phyloP scores from a whole-genome alignment of 2,329 filamentous ascomycete genomes.

The Scedosporium aurantiacum region DNA sequence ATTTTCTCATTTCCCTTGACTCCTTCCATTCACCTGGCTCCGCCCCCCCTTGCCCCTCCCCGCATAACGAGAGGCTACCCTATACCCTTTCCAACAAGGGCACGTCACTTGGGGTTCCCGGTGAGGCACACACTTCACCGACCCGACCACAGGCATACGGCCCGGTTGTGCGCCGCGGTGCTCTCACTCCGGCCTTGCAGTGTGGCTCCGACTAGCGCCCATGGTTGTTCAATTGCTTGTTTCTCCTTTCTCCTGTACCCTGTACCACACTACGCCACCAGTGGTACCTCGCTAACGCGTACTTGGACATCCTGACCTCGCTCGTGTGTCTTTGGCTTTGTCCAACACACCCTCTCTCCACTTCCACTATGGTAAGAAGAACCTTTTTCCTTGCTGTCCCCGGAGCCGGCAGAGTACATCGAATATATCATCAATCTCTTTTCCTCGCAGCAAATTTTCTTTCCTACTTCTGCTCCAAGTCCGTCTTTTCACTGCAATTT shows the following conservation, averaged over 20 bases:
- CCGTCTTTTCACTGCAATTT: constrained; percentile 13
- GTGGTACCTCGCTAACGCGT: constrained; percentile 24
- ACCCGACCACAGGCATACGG: constrained; percentile 6
- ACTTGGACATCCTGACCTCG: constrained; percentile 12
- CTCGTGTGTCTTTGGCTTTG: constrained; percentile 16
- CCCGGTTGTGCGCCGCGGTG: constrained; percentile 6
- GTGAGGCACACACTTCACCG: constrained; percentile 13
- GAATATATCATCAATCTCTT: constrained; percentile 29
- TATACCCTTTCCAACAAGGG: background rate
- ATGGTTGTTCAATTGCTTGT: constrained; percentile 9
- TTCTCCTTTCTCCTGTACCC: constrained; percentile 18
- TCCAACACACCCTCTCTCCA: constrained; percentile 27
- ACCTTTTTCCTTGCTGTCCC: constrained; percentile 20
- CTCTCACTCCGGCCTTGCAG: constrained; percentile 12
- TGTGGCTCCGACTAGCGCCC: constrained; percentile 11
- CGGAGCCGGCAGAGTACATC: constrained; percentile 32
- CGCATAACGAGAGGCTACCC: background rate
- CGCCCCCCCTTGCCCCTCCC: background rate
- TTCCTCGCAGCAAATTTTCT: constrained; percentile 17
- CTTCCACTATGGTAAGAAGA: constrained; percentile 43
- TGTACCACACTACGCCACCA: constrained; percentile 24
- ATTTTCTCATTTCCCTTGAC: background rate
- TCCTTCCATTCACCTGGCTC: background rate
- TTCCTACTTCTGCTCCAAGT: constrained; percentile 15
- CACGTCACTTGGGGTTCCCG: constrained; percentile 9